Evolutionary conservation across 1,284 basidiomycete genomes (phyloP), one percentile per base, ranked within the genome.

Genomic region (Puccinia hordei): DNA sequence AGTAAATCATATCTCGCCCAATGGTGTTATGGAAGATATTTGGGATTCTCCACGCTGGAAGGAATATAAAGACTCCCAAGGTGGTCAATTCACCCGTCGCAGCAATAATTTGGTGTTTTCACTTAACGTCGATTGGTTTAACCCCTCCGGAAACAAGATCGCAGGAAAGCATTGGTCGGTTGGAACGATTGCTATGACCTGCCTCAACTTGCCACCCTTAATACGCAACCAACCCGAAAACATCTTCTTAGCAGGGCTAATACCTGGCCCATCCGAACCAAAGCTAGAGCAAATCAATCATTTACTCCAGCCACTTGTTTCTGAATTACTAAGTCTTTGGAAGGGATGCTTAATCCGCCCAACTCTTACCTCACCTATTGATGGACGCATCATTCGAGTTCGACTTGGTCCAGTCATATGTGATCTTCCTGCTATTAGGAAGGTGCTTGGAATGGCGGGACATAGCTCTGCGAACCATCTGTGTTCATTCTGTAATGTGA

Each of bases 221-320:
- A 46, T 86, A n/a, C 85, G 87, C 0, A 85, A 85, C 79, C 82
- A 83, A 15, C 59, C 81, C 1, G 85, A 87, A 69, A 87, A 88
- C 65, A 83, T 87, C 19, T 87, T 83, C 77, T 82, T 87, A 12
- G 85, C 84, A 8, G 86, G 86, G 0, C 81, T 88, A n/a, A n/a
- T n/a, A n/a, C n/a, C n/a, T n/a, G n/a, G n/a, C n/a, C n/a, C n/a
- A n/a, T n/a, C n/a, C n/a, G 82, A 83, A 51, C 83, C 82, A 15
- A 63, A 30, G 0, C 24, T 79, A 2, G 41, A 82, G 8, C 65
- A 83, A 24, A 75, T 86, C 41, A 86, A 86, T 68, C 83, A 85
- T 35, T 83, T 85, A 68, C 55, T 87, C 0, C 19, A 63, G n/a
- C 85, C 84, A 5, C 57, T 87, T 8, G 82, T 86, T 12, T 81